A percentile compares a stretch with the other conserved stretches of the same genome.
These are phyloP conservation scores for Podospora didyma DNA, from an alignment of 495 filamentous ascomycete genomes.

Conservation along the genomic window DNA sequence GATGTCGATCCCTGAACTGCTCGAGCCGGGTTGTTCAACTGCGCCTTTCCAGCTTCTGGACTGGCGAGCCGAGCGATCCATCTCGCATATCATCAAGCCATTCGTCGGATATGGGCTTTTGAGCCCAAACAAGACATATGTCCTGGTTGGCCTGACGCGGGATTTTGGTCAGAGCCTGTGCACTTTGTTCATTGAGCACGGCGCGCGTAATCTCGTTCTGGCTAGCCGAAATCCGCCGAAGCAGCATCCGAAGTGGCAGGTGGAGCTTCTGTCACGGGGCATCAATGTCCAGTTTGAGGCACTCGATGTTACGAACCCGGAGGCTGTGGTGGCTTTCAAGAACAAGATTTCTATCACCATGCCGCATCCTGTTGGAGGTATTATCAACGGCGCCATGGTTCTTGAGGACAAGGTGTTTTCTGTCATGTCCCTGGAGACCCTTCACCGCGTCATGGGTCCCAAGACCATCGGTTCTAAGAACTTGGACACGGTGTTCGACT, in stretches of 20 bases:
- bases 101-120: conserved; percentile 21
- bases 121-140: conserved; percentile 46
- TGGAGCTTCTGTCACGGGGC: conserved; percentile 28
- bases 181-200: conserved; percentile 50
- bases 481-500: conserved; percentile 31
- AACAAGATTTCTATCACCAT: conserved; percentile 16
- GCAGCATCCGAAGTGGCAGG: conserved; percentile 35
- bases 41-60: conserved; percentile 30
- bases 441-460: conserved; percentile 39
- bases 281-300: conserved; percentile 30
- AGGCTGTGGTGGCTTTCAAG: conserved; percentile 26
- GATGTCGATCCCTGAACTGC: conserved; percentile 21
- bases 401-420: conserved; percentile 46
- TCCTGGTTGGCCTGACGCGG: conserved; percentile 54
- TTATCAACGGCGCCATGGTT: conserved; percentile 54
- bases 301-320: conserved; percentile 32
- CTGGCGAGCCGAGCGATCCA: conserved; percentile 34
- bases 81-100: conserved; percentile 16
- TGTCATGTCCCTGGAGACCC: conserved; percentile 40
- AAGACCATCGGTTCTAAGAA: conserved; percentile 43
- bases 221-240: conserved; percentile 51
- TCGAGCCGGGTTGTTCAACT: neutral
- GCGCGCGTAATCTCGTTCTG: conserved; percentile 51
- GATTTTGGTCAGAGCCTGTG: conserved; percentile 57
- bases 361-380: conserved; percentile 42